Base-by-base conservation (phyloP, 1,284 basidiomycete genomes). In the Chondrostereum purpureum region DNA sequence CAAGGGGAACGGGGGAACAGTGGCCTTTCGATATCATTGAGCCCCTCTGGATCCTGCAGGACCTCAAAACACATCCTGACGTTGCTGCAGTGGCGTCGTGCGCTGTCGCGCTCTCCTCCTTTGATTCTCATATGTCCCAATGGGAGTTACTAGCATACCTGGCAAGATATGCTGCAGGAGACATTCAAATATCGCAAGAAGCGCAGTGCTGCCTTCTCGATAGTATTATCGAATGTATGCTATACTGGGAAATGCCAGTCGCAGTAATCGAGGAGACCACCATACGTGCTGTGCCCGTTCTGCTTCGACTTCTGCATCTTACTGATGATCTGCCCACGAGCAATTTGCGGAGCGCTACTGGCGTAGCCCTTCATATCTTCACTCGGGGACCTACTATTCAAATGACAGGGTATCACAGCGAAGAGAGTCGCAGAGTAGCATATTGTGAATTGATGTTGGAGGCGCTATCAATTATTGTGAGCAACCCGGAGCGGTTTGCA, bases 141-240 rank as follows among this genome's bases (percentile, higher is more conserved):
- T 61, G 66, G 55, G 59, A 63, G 37, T 47, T 67, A 13, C 50
- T 70, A 16, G 48, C 54, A 3, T 60, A 63, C 45, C 56, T 68
- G 4, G 55, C 57, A 10, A 54, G 55, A 27, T 57, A 57, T 40
- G 51, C 55, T 13, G 52, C 58, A 4, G 61, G 61, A 5, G 60
- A 64, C 22, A 44, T 55, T 11, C 59, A 58, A 33, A 54, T 66
- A 5, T 58, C 57, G 5, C 58, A 58, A 31, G 48, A 58, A 2
- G 65, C 62, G 1, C 58, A 66, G 39, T 58, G 55, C 8, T 66
- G 62, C 55, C 52, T 70, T 14, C 55, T 70, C 2, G 65, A 69
- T 39, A 67, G 64, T 20, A 58, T 69, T 42, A 55, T 65, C 8
- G 65, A 66, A 27, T 64, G 62, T 27, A 53, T 63, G 6, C 48